Percentiles rank a stretch among this genome's conserved stretches.
Evolutionary conservation across 306 rosid species (phyloP).

Genomic region (Prunus salicina): DNA sequence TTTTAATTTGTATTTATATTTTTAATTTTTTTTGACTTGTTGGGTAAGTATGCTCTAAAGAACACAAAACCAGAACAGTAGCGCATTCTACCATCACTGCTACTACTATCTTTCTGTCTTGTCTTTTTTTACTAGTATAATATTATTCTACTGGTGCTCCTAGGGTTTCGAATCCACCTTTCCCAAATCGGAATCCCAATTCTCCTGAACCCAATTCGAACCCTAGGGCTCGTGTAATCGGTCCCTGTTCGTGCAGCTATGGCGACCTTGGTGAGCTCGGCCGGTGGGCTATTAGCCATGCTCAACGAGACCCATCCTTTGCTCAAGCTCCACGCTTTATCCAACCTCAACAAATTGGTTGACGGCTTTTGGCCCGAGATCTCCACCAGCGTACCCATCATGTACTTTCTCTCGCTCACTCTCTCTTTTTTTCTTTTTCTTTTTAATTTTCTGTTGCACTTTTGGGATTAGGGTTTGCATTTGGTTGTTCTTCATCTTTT

Average conservation of each 20-base stretch:
- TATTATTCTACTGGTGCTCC: not conserved
- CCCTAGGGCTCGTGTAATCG: not conserved
- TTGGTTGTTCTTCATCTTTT: conserved; percentile 10
- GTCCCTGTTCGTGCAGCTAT: conserved; percentile 29
- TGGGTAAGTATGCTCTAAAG: conserved; percentile 15
- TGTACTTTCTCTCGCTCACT: conserved; percentile 41
- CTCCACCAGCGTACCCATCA: conserved; percentile 91
- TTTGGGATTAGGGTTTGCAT: conserved; percentile 18
- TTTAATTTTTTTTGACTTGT: conserved; percentile 20
- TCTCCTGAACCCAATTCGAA: conserved; percentile 23
- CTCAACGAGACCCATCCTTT: conserved; percentile 75
- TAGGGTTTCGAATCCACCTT: conserved; percentile 38
- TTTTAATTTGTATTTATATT: not conserved
- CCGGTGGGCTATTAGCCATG: conserved; percentile 96
- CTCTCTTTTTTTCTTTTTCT: not conserved
- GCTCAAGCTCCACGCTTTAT: conserved; percentile 87
- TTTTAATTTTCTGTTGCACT: not conserved
- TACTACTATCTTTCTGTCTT: not conserved
- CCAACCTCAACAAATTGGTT: conserved; percentile 84
- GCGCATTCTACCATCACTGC: not conserved
- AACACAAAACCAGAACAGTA: not conserved
- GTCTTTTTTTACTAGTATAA: not conserved
- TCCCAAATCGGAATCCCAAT: conserved; percentile 33
- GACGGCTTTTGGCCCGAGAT: conserved; percentile 98
- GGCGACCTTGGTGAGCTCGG: conserved; percentile 82